Conservation (phyloP, 2,329 filamentous ascomycete genomes). For the Claviceps purpurea region DNA sequence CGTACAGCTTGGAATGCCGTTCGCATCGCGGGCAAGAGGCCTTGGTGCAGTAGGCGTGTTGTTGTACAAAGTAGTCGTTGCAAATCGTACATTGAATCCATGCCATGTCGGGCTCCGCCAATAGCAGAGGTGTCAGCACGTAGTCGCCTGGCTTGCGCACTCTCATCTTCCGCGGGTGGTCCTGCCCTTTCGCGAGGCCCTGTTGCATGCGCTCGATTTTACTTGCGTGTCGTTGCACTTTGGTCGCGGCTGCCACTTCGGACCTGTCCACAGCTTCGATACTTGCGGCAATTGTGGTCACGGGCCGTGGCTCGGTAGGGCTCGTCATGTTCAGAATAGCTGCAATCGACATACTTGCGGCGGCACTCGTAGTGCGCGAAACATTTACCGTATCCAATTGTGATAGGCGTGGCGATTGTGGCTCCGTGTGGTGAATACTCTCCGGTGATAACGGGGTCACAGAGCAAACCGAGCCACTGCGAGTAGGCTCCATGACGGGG, state of each 20-base stretch:
- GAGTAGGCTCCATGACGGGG: constrained; percentile 3
- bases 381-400: background rate
- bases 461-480: constrained; percentile 2
- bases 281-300: constrained; percentile 12
- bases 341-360: constrained; percentile 19
- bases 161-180: constrained; percentile 18
- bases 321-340: constrained; percentile 18
- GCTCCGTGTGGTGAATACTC: constrained; percentile 13
- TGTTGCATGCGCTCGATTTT: constrained; percentile 15
- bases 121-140: constrained; percentile 61
- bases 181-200: constrained; percentile 19
- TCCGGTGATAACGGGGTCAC: constrained; percentile 18
- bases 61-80: constrained; percentile 69
- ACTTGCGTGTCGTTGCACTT: constrained; percentile 13
- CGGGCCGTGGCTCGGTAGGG: constrained; percentile 7
- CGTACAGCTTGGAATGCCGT: constrained; percentile 89
- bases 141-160: constrained; percentile 62
- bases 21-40: constrained; percentile 86
- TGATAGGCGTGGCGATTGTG: constrained; percentile 12
- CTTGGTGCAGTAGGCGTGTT: constrained; percentile 74
- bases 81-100: constrained; percentile 90
- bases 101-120: constrained; percentile 59
- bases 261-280: constrained; percentile 13
- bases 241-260: constrained; percentile 2
- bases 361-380: constrained; percentile 3